A percentile compares a stretch with the other conserved stretches of the same genome.
Conservation (phyloP, 495 filamentous ascomycete genomes). For the Podospora pseudopauciseta region DNA sequence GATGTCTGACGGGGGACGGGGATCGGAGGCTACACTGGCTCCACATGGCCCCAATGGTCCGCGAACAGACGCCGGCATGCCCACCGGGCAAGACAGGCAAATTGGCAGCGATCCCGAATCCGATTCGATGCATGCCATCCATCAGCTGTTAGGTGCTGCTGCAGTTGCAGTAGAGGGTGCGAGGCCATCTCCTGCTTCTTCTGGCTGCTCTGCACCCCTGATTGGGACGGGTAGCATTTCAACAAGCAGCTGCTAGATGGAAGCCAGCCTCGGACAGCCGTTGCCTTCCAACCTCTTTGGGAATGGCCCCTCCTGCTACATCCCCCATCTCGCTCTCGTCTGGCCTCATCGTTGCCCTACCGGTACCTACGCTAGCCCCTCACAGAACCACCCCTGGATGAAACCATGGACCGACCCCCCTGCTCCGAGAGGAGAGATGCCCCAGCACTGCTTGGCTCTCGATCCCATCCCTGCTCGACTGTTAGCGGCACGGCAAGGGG, state of each 20-base stretch:
- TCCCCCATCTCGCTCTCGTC: constrained; percentile 12
- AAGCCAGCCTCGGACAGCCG: constrained; percentile 11
- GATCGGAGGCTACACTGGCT: neutral
- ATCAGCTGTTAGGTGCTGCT: constrained; percentile 3
- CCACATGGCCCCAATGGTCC: neutral
- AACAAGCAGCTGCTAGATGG: neutral
- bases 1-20: neutral
- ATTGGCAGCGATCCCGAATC: constrained; percentile 4
- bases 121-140: constrained; percentile 12
- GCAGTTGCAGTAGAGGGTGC: neutral
- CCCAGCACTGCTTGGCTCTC: constrained; percentile 22
- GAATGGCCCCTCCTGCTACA: constrained; percentile 9
- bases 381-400: constrained; percentile 26
- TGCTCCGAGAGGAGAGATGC: constrained; percentile 13
- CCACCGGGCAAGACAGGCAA: neutral
- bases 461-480: constrained; percentile 24
- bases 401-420: constrained; percentile 25
- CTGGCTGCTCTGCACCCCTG: constrained; percentile 9
- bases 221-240: neutral
- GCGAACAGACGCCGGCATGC: constrained; percentile 1
- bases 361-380: constrained; percentile 9
- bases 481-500: constrained; percentile 21
- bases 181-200: constrained; percentile 8
- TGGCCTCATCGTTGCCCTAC: constrained; percentile 10
- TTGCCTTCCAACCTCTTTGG: constrained; percentile 17